Evolutionary conservation across 257 asterid species (phyloP), one percentile per base, ranked within the genome.

Genomic region (Anisodus tanguticus): DNA sequence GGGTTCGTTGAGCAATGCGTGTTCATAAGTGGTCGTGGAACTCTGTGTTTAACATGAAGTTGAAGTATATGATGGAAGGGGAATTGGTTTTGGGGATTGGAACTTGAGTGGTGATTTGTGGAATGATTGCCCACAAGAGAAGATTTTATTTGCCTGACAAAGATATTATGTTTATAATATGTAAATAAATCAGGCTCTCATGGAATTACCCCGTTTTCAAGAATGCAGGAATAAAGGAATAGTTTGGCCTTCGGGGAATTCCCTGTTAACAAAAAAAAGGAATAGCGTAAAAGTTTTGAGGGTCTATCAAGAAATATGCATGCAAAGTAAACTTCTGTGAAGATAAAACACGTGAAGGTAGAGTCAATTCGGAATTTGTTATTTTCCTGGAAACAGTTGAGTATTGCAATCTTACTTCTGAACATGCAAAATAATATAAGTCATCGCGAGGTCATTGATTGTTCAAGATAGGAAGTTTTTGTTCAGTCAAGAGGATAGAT

Each of bases 111-210:
- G 74, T 67, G 47, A 67, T 12, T 35, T 67, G 2, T 13, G 11
- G 74, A 67, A 67, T 35, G 19, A 35, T 41, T 35, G 74, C 19
- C 74, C 19, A 35, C 49, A 13, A 37, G 74, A 67, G 74, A 37
- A 67, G 74, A 67, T 67, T 67, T 67, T 7, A 67, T 67, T 35
- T 67, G 49, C 74, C 35, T 67, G 49, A 35, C 74, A 67, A 67
- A 67, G 74, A 67, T 37, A 67, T 35, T 67, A 67, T 13, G 74
- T 13, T 67, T 16, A 68, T 37, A 7, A 15, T 17, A 68, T 68
- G 77, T 39, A 68, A 68, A 15, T 39, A 15, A 12, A 39, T 68
- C 13, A 37, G 26, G 53, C 22, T 68, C 8, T 15, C 26, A 39
- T 68, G 51, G 53, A 68, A 68, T 68, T 15, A 68, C 15, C 77